Conservation (phyloP, 495 filamentous ascomycete species). For the Penicillium herquei region DNA sequence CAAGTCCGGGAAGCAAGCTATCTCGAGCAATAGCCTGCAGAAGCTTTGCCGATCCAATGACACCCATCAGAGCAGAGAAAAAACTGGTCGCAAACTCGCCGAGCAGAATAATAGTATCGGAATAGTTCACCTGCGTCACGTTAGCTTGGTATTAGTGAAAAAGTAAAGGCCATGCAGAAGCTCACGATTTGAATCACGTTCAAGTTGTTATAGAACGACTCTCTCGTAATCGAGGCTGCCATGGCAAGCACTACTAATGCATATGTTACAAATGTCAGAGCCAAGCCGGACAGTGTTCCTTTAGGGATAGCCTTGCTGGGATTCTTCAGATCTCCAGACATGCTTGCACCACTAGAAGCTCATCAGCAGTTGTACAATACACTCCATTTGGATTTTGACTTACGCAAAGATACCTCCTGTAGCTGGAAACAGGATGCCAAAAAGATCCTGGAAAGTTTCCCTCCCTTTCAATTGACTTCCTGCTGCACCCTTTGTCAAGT, state of each 20-base stretch:
- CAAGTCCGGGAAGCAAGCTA: slow-evolving; percentile 72
- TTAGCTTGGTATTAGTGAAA: slow-evolving; percentile 7
- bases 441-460: slow-evolving; percentile 79
- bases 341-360: slow-evolving; percentile 66
- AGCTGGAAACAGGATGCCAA: slow-evolving; percentile 84
- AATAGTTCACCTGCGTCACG: slow-evolving; percentile 59
- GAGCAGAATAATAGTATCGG: slow-evolving; percentile 67
- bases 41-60: slow-evolving; percentile 85
- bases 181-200: slow-evolving; percentile 75
- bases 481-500: slow-evolving; percentile 63
- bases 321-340: slow-evolving; percentile 83
- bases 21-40: slow-evolving; percentile 83
- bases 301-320: slow-evolving; percentile 82
- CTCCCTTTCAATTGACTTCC: slow-evolving; percentile 63
- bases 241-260: slow-evolving; percentile 75
- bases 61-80: slow-evolving; percentile 84
- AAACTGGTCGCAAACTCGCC: slow-evolving; percentile 81
- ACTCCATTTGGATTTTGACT: slow-evolving; percentile 19
- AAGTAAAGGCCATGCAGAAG: neutral
- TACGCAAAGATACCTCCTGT: slow-evolving; percentile 72
- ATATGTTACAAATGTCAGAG: slow-evolving; percentile 74
- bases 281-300: slow-evolving; percentile 75
- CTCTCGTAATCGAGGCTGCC: slow-evolving; percentile 72
- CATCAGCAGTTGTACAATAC: slow-evolving; percentile 17
- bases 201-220: slow-evolving; percentile 69